Evolutionary conservation across 2,329 filamentous ascomycete genomes (phyloP).

Genomic region (Colletotrichum sp.): DNA sequence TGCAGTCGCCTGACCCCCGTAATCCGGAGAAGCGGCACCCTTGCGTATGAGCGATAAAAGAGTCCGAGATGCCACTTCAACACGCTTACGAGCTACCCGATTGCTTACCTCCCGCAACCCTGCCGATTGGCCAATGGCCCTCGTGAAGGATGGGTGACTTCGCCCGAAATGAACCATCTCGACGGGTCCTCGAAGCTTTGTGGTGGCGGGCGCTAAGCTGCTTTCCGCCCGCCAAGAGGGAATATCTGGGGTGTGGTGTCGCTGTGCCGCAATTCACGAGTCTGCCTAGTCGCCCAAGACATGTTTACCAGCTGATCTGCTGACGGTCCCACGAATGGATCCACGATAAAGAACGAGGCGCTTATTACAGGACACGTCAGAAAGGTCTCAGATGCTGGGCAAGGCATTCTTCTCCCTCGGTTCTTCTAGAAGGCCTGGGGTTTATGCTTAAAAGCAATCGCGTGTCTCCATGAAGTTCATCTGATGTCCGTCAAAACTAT

Average conservation of each 20-base stretch:
- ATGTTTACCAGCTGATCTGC: not conserved
- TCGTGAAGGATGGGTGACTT: not conserved
- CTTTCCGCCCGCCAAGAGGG: not conserved
- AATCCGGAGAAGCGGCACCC: not conserved
- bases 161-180: conserved; percentile 5
- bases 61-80: not conserved
- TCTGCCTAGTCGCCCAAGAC: conserved; percentile 4
- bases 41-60: not conserved
- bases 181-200: not conserved
- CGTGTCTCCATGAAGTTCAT: not conserved
- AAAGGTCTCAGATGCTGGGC: not conserved
- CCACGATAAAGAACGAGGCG: not conserved
- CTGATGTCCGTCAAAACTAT: not conserved
- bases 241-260: not conserved
- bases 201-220: not conserved
- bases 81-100: not conserved
- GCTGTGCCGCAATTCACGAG: not conserved
- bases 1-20: not conserved
- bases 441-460: not conserved
- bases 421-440: not conserved
- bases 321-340: not conserved
- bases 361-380: not conserved
- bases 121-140: not conserved
- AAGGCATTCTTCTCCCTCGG: not conserved
- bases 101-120: not conserved